Base-by-base conservation (phyloP, 495 filamentous ascomycete species). In the Annulohypoxylon nitens region DNA sequence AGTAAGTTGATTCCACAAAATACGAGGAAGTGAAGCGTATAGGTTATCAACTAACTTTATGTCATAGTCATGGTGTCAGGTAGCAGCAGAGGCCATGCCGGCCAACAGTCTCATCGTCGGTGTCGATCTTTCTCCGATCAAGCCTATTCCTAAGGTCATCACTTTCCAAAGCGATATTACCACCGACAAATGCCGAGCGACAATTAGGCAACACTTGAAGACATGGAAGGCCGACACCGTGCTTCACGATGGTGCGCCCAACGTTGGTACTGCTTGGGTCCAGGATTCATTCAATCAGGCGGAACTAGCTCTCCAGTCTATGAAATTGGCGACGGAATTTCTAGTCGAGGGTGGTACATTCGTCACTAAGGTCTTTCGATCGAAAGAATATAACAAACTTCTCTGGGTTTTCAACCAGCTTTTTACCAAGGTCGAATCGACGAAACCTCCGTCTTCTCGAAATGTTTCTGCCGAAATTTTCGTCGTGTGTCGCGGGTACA, bases 231-330 rank as follows among this genome's bases (percentile, higher is more conserved):
- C 94, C 47, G 96, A 99, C 79, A 92, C 91, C 0, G 95, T 99
- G n/a, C 86, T 99, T 53, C 96, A 98, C 84, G 96, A 99, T 83
- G 96, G 96, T 83, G 96, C 96, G 10, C 96, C 96, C 53, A 99
- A 98, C 76, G 95, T 99, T 67, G 96, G 97, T 90, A 93, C 92
- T 0, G 95, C 96, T 1, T 99, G 96, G 96, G 91, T 97, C 53
- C 97, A 98, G 81, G 97, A 98, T 87, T 96, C 96, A 48, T 99
- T 94, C 88, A 95, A 94, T 43, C 96, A 99, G 81, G 95, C 97
- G 33, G 96, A 98, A 78, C 83, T 99, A n/a, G 94, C 91, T 9
- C 83, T 99, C 53, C 92, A 97, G 76, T 93, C 94, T 9, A 81
- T 99, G 83, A 97, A 94, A 79, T 85, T 99, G 33, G 96, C 96